Base-by-base conservation (phyloP, 192 early-diverging fungal genomes). In the Entomortierella lignicola region DNA sequence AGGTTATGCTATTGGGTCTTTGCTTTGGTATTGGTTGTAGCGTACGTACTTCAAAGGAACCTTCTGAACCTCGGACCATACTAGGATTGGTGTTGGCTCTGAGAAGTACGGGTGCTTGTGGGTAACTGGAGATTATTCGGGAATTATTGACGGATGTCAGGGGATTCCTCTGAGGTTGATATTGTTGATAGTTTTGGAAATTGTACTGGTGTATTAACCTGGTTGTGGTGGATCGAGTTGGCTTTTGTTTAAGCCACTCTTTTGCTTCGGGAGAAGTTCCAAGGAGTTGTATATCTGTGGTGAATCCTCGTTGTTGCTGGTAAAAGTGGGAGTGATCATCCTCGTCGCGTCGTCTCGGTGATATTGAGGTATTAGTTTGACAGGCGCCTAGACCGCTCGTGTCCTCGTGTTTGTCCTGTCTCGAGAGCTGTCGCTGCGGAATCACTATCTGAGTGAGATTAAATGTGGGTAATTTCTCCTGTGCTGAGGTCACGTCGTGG, bases 171-270 rank as follows among this genome's bases (percentile, higher is more conserved):
- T 64, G 53, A 12, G 72, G 30, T 41, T 61, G 52, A 51, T 77
- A 77, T 18, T 68, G 68, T 20, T 68, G 64, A 13, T 63, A 59
- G 41, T 30, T 51, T 18, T 74, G 72, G 48, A 69, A 69, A 50
- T 69, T 77, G 61, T 77, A 69, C n/a, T 69, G 74, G 48, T 77
- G 66, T 4, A 77, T 63, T 66, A 77, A 30, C 42, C 63, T 66
- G 26, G 64, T n/a, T n/a, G n/a, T 34, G 8, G 74, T 58, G 2
- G 74, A 77, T 21, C 74, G 23, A 1, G 71, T 72, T 8, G 74
- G 74, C 29, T 77, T 77, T 41, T 77, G 74, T 23, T 77, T 77
- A 20, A 77, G 60, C 74, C 74, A 77, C 8, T 77, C 74, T 27
- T 69, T 77, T 23, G 66, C 74, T 34, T 77, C 74, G 13, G 74